Evolutionary conservation across 768 basidiomycete species (phyloP).

Genomic region (Leccinum subtestaceum): DNA sequence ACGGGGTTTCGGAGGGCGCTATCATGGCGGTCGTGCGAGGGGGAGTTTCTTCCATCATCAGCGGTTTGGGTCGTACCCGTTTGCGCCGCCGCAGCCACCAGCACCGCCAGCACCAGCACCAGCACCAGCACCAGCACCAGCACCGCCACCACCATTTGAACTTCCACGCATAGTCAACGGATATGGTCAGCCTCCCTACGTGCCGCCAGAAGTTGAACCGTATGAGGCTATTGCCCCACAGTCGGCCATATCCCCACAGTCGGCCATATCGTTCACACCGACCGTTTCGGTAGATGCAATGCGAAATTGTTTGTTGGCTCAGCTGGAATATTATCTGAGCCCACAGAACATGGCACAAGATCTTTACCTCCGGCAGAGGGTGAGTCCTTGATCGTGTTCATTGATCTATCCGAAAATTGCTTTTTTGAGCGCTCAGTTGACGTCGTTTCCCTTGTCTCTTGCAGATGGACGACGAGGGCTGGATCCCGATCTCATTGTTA

Average conservation of each 20-base stretch:
- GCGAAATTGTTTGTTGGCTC: conserved; percentile 68
- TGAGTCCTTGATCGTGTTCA: conserved; percentile 36
- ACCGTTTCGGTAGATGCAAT: conserved; percentile 59
- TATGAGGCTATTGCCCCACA: conserved; percentile 22
- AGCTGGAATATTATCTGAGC: conserved; percentile 92
- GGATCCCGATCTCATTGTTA: conserved; percentile 78
- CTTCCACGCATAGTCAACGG: conserved; percentile 28
- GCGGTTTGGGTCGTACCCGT: conserved; percentile 31
- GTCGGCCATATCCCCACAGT: conserved; percentile 34
- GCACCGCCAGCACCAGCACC: neutral
- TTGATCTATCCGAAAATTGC: neutral
- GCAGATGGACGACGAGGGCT: conserved; percentile 89
- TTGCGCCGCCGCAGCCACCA: conserved; percentile 22
- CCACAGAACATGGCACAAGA: conserved; percentile 89
- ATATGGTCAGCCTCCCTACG: conserved; percentile 32
- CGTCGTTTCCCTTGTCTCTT: neutral
- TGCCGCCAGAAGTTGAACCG: conserved; percentile 31
- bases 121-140: neutral
- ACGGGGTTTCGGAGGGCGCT: conserved; percentile 38
- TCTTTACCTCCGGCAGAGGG: conserved; percentile 74
- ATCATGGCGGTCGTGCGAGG: conserved; percentile 36
- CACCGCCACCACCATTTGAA: conserved; percentile 28
- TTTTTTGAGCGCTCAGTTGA: neutral
- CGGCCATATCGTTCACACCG: conserved; percentile 42
- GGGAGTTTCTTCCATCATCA: conserved; percentile 34